Conservation (phyloP, 2,329 filamentous ascomycete species). For the Apiospora hydei region DNA sequence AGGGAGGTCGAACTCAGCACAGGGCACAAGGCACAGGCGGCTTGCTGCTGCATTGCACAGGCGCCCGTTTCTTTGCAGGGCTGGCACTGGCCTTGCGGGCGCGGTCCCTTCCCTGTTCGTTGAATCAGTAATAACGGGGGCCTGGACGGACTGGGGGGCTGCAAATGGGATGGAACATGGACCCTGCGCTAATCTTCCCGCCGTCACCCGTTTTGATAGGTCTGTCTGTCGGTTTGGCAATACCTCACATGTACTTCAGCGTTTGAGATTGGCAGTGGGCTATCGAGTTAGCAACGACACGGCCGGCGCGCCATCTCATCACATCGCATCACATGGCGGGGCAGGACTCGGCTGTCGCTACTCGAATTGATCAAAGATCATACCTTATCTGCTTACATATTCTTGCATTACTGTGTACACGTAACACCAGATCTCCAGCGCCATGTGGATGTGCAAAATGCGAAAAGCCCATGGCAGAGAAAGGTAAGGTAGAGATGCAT, state of each 20-base stretch:
- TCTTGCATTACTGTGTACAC: slow-evolving; percentile 13
- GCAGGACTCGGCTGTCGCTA: background rate
- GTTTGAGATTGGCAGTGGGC: background rate
- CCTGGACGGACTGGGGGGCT: background rate
- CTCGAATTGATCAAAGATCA: background rate
- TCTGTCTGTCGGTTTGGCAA: background rate
- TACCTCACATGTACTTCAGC: background rate
- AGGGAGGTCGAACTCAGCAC: background rate
- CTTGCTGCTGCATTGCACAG: background rate
- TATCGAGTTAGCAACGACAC: background rate
- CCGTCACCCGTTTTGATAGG: slow-evolving; percentile 16
- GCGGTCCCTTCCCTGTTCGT: background rate
- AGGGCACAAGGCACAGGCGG: background rate
- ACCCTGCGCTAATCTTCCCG: slow-evolving; percentile 21
- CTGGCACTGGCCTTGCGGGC: slow-evolving; percentile 19
- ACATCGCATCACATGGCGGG: slow-evolving; percentile 12
- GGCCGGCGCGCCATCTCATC: background rate
- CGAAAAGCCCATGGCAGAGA: background rate
- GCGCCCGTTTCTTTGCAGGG: slow-evolving; percentile 20
- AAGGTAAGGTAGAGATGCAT: slow-evolving; percentile 9
- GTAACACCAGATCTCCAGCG: slow-evolving; percentile 7
- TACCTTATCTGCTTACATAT: slow-evolving; percentile 11
- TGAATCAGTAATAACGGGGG: slow-evolving; percentile 5
- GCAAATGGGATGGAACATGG: slow-evolving; percentile 19
- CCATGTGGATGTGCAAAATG: background rate